phyloP scores from a whole-genome alignment of 2,329 filamentous ascomycete species.

The Xylaria sp. region DNA sequence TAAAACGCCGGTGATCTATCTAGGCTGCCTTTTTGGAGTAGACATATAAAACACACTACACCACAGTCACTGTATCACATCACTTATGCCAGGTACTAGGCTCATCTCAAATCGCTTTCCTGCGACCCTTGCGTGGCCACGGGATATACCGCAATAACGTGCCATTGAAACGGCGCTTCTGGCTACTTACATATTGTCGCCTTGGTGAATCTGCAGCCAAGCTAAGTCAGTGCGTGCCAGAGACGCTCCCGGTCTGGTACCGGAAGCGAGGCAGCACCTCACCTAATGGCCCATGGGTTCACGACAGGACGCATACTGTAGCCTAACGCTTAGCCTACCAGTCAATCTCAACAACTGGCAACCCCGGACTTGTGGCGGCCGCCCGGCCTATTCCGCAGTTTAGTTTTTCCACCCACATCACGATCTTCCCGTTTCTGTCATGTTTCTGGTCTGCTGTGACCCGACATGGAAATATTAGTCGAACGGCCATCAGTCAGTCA shows the following conservation, averaged over 20 bases:
- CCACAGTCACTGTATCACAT: conserved; percentile 9
- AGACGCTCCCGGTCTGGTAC: conserved; percentile 16
- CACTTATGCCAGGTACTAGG: conserved; percentile 22
- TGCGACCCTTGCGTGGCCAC: conserved; percentile 1
- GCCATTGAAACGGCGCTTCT: conserved; percentile 20
- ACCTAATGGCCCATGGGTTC: too few relatives aligned
- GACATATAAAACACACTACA: conserved; percentile 18
- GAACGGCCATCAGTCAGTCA: conserved; percentile 1
- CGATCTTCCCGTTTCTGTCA: conserved; percentile 4
- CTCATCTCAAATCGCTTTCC: conserved; percentile 19
- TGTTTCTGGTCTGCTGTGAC: conserved; percentile 17
- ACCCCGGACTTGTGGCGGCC: conserved; percentile 31
- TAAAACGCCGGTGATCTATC: not conserved
- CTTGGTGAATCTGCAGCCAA: conserved; percentile 14
- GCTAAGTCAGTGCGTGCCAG: conserved; percentile 23
- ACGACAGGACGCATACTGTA: conserved; percentile 36
- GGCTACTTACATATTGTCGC: conserved; percentile 12
- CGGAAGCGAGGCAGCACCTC: conserved; percentile 25
- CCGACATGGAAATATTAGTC: conserved; percentile 3
- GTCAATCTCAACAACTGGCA: conserved; percentile 24
- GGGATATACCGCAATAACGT: conserved; percentile 16
- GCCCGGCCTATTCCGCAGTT: conserved; percentile 5
- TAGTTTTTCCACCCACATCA: conserved; percentile 19
- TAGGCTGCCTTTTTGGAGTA: conserved; percentile 9
- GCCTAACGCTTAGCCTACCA: conserved; percentile 15